Evolutionary conservation across 352 stramenopile species (phyloP).

Genomic region (Globisporangium ultimum): DNA sequence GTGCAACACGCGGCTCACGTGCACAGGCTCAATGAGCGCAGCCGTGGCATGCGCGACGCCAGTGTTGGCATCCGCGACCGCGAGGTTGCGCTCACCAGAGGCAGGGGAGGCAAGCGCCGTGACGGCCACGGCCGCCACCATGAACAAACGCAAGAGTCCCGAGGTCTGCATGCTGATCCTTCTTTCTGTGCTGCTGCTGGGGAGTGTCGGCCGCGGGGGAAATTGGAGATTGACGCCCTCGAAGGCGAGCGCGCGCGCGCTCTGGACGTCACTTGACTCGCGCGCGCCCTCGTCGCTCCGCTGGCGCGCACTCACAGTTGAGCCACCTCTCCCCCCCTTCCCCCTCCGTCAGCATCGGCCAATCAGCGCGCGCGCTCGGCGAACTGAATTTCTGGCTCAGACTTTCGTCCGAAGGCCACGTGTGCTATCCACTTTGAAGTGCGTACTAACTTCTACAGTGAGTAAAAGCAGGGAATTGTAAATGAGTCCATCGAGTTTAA

Average conservation of each 20-base stretch:
- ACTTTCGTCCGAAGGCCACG: constrained; percentile 1
- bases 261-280: constrained; percentile 16
- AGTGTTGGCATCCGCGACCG: constrained; percentile 1
- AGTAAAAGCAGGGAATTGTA: background rate
- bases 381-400: constrained; percentile 17
- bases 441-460: background rate
- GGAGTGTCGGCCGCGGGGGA: constrained; percentile 13
- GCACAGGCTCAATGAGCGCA: constrained; percentile 16
- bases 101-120: constrained; percentile 32
- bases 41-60: constrained; percentile 15
- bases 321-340: constrained; percentile 11
- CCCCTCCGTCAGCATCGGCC: background rate
- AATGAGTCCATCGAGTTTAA: background rate
- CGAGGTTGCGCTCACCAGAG: constrained; percentile 15
- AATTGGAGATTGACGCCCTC: constrained; percentile 56
- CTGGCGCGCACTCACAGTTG: background rate
- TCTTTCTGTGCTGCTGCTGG: constrained; percentile 13
- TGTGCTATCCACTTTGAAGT: background rate
- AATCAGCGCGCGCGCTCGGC: constrained; percentile 7
- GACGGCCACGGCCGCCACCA: constrained; percentile 47
- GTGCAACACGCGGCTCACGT: constrained; percentile 32
- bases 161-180: constrained; percentile 46
- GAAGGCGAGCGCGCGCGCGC: constrained; percentile 13
- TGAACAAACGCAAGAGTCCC: constrained; percentile 41
- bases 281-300: constrained; percentile 7